Evolutionary conservation across 148 eudicot species (phyloP).

Genomic region (Vaccinium darrowii): DNA sequence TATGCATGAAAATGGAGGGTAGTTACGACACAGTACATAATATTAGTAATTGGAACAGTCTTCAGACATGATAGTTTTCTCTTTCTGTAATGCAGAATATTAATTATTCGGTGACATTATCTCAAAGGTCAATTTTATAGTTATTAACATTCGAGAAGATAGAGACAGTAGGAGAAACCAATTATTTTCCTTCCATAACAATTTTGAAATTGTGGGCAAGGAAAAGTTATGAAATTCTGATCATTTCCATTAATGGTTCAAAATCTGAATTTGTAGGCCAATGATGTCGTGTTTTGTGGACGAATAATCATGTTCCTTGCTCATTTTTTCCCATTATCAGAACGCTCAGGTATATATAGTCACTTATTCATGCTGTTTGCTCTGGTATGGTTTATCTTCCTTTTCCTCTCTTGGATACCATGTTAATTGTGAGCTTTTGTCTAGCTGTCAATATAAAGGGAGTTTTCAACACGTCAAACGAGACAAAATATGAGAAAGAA

Average conservation of each 20-base stretch:
- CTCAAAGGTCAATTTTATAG: neutral
- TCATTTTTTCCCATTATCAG: slow-evolving; percentile 96
- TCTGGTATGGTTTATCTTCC: neutral
- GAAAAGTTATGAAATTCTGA: slow-evolving; percentile 5
- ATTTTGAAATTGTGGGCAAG: neutral
- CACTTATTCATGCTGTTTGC: slow-evolving; percentile 6
- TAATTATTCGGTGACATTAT: neutral
- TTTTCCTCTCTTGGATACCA: neutral
- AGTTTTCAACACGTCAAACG: slow-evolving; percentile 95
- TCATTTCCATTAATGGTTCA: slow-evolving; percentile 10
- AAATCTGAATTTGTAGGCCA: slow-evolving; percentile 60
- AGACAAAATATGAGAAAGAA: slow-evolving; percentile 89
- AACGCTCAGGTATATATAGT: slow-evolving; percentile 78
- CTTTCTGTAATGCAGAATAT: neutral
- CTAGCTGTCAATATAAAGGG: slow-evolving; percentile 99
- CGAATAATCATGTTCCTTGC: slow-evolving; percentile 98
- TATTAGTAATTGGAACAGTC: neutral
- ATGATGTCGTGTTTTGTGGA: slow-evolving; percentile 97
- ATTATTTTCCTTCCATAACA: neutral
- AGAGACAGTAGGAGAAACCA: neutral
- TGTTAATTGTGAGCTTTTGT: slow-evolving; percentile 1
- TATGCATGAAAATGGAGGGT: neutral
- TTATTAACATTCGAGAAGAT: neutral
- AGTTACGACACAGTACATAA: neutral
- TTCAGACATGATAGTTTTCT: neutral